A percentile compares a stretch with the other conserved stretches of the same genome.
Conservation (phyloP, 805 yeast species). For the Scheffersomyces ergatensis region DNA sequence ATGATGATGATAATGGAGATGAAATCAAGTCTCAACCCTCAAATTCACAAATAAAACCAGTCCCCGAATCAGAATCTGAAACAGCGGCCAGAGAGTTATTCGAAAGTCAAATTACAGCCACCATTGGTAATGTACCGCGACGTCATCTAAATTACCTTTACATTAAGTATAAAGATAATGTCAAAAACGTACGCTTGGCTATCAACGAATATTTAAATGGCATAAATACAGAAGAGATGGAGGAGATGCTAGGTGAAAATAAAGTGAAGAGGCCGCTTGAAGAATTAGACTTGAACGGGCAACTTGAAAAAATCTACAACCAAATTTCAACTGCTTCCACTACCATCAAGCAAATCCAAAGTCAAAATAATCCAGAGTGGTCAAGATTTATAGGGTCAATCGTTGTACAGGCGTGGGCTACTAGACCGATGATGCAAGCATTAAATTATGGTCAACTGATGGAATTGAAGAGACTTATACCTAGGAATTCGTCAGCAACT, state of each 20-base stretch:
- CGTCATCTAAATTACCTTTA: constrained; percentile 7
- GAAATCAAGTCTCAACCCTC: not conserved
- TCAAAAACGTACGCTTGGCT: constrained; percentile 14
- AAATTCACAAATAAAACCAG: not conserved
- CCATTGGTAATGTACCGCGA: constrained; percentile 10
- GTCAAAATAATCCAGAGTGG: constrained; percentile 19
- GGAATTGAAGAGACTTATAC: constrained; percentile 33
- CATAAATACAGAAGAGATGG: constrained; percentile 38
- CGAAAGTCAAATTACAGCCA: constrained; percentile 9
- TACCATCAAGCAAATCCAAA: constrained; percentile 7
- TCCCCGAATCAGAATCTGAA: not conserved
- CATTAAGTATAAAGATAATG: constrained; percentile 10
- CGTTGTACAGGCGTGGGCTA: constrained; percentile 67
- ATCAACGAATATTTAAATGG: constrained; percentile 43
- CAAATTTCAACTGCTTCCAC: constrained; percentile 11
- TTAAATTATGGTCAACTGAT: constrained; percentile 45
- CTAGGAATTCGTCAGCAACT: constrained; percentile 18
- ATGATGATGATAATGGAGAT: not conserved
- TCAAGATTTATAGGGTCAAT: constrained; percentile 56
- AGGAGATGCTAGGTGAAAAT: not conserved
- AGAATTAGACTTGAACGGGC: not conserved
- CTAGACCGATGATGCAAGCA: constrained; percentile 56
- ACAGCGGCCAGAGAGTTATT: constrained; percentile 6
- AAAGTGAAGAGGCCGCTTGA: not conserved
- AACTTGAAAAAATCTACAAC: constrained; percentile 8